These are phyloP conservation scores for Rhypophila decipiens DNA, from an alignment of 495 filamentous ascomycete species.

Conservation along the genomic window DNA sequence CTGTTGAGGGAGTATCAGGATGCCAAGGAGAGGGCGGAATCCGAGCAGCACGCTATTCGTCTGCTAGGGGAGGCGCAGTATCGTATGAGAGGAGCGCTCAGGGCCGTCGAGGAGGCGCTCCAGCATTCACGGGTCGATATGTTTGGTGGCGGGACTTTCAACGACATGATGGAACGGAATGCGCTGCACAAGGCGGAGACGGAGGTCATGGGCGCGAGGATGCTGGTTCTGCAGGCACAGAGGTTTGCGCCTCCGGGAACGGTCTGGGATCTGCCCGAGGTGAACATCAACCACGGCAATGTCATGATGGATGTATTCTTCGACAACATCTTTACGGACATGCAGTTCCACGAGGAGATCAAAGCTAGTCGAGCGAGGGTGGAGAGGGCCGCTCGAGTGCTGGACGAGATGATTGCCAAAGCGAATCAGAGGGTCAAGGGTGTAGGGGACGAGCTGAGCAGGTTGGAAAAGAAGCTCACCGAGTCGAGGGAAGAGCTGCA, in stretches of 20 bases:
- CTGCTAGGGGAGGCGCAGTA: conserved; percentile 22
- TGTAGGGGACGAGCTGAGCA: conserved; percentile 14
- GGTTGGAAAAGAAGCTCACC: background rate
- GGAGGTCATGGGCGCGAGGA: conserved; percentile 13
- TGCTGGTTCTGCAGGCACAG: conserved; percentile 27
- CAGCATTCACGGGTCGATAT: conserved; percentile 21
- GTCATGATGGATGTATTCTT: conserved; percentile 40
- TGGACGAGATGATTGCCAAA: conserved; percentile 13
- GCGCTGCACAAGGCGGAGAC: conserved; percentile 30
- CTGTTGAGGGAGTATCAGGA: conserved; percentile 18
- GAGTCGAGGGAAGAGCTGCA: background rate
- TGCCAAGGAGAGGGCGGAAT: conserved; percentile 16
- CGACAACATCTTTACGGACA: conserved; percentile 43
- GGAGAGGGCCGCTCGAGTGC: conserved; percentile 16
- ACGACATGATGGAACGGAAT: conserved; percentile 36
- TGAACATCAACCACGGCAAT: conserved; percentile 29
- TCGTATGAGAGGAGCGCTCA: conserved; percentile 19
- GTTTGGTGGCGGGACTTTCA: conserved; percentile 24
- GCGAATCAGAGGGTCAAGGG: conserved; percentile 16
- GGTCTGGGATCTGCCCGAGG: conserved; percentile 22
- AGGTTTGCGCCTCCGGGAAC: conserved; percentile 19
- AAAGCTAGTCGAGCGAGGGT: conserved; percentile 27
- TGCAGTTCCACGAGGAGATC: conserved; percentile 41
- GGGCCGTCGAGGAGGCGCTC: conserved; percentile 25
- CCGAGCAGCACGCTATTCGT: conserved; percentile 17